Evolutionary conservation across 2,329 filamentous ascomycete species (phyloP), one percentile per base, ranked within the genome.

Genomic region (Penicillium sp.): DNA sequence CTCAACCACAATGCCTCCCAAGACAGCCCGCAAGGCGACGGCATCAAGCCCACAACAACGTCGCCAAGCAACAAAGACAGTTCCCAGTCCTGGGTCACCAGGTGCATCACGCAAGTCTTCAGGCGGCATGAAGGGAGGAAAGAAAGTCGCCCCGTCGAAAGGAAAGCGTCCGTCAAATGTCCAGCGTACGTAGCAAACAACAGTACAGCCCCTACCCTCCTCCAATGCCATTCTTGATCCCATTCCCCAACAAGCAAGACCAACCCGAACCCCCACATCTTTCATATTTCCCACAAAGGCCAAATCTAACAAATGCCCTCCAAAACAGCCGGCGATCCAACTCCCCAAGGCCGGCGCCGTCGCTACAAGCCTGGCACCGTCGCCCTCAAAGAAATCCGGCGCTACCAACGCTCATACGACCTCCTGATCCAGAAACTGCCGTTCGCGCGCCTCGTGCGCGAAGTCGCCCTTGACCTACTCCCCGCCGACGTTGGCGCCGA

Each of bases 371-470:
- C 86, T 1, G 89, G 89, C 60, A 96, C 90, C 29, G 77, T 87
- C 53, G 91, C 93, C 38, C 77, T 97, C 39, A 84, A 86, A 68
- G 91, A 97, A 72, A 97, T 97, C 66, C 79, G 90, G 64, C 81
- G 80, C 58, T 94, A 94, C 67, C 93, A 97, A 71, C 86, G 83
- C 68, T 86, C 81, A 48, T 94, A 88, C 45, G 90, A 97, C 59
- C 80, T 97, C 19, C 73, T 97, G 34, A 78, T 97, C 52, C 76
- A 74, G 59, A 77, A 75, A 64, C 72, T 79, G 15, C 70, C 72
- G 20, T 73, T 72, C 47, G 67, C 67, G 8, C 67, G 68, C 28
- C 63, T 74, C 9, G 71, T 74, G 57, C 72, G 74, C 45, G 74
- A 77, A 60, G 71, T 77, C 34, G 72, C 72, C 3, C 62, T 86